Percentiles rank a stretch among this genome's conserved stretches.
phyloP scores from a whole-genome alignment of 306 rosid genomes.

The Cicer arietinum region DNA sequence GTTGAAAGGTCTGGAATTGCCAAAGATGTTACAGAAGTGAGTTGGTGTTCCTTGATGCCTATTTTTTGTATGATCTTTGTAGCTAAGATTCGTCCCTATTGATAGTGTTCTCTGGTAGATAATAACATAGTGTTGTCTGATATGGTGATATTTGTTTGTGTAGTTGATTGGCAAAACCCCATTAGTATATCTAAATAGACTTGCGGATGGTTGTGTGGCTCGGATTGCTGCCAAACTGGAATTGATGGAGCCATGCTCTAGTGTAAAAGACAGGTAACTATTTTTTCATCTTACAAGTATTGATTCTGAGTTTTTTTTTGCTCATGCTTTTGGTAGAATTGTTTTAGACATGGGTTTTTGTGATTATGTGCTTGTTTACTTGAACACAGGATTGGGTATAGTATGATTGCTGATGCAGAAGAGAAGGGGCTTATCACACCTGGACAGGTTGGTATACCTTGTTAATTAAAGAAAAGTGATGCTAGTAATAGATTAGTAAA shows the following conservation, averaged over 20 bases:
- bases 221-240: slow-evolving; percentile 77
- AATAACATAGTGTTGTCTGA: neutral
- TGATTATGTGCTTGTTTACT: slow-evolving; percentile 14
- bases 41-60: slow-evolving; percentile 34
- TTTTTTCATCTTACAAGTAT: slow-evolving; percentile 7
- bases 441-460: slow-evolving; percentile 64
- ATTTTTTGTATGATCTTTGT: slow-evolving; percentile 13
- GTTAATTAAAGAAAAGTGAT: neutral
- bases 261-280: slow-evolving; percentile 76
- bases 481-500: slow-evolving; percentile 25
- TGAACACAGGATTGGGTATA: slow-evolving; percentile 72
- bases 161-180: slow-evolving; percentile 87
- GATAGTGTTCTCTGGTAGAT: slow-evolving; percentile 17
- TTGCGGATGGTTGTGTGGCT: slow-evolving; percentile 69
- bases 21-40: slow-evolving; percentile 75
- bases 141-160: slow-evolving; percentile 8
- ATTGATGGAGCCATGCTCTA: slow-evolving; percentile 81
- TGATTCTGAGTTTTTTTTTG: slow-evolving; percentile 9
- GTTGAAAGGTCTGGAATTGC: slow-evolving; percentile 63
- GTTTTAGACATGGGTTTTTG: neutral
- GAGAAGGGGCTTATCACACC: slow-evolving; percentile 73
- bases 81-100: neutral
- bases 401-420: slow-evolving; percentile 87
- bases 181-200: slow-evolving; percentile 69
- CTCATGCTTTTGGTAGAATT: slow-evolving; percentile 8